These are phyloP conservation scores for Camellia lanceoleosa DNA, from an alignment of 148 eudicot genomes.

Conservation along the genomic window DNA sequence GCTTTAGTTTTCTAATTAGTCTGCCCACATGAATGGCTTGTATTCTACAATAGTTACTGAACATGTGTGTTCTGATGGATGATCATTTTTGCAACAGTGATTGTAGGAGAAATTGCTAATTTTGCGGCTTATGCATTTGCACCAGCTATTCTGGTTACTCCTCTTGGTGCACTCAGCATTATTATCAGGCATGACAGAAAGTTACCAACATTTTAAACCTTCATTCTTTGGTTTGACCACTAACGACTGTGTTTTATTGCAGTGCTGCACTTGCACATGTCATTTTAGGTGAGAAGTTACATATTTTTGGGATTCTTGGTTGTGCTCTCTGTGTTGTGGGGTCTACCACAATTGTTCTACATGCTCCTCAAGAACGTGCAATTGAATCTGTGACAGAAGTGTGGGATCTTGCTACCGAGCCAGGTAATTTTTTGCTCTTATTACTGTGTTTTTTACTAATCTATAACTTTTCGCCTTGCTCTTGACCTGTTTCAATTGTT, in stretches of 20 bases:
- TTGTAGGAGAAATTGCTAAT: slow-evolving; percentile 69
- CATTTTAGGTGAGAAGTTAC: slow-evolving; percentile 55
- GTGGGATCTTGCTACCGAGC: slow-evolving; percentile 74
- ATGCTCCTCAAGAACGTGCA: slow-evolving; percentile 68
- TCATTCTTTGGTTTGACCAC: slow-evolving; percentile 5
- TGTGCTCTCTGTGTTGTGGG: slow-evolving; percentile 70
- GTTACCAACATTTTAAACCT: neutral
- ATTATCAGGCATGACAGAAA: slow-evolving; percentile 45
- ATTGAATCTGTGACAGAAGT: slow-evolving; percentile 63
- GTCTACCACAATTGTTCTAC: slow-evolving; percentile 63
- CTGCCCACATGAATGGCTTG: neutral
- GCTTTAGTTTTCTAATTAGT: neutral
- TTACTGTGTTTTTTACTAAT: neutral
- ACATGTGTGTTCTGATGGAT: neutral
- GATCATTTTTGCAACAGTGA: slow-evolving; percentile 40
- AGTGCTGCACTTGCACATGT: slow-evolving; percentile 69
- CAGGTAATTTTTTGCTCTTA: slow-evolving; percentile 34
- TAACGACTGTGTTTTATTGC: slow-evolving; percentile 27
- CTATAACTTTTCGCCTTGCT: neutral
- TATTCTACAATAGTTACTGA: neutral
- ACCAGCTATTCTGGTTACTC: slow-evolving; percentile 72
- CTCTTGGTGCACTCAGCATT: slow-evolving; percentile 72
- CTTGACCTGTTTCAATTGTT: neutral
- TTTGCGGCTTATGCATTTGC: slow-evolving; percentile 82
- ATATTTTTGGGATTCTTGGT: slow-evolving; percentile 61